Evolutionary conservation across 2,329 filamentous ascomycete genomes (phyloP), one percentile per base, ranked within the genome.

Genomic region (Penicillium sp.): DNA sequence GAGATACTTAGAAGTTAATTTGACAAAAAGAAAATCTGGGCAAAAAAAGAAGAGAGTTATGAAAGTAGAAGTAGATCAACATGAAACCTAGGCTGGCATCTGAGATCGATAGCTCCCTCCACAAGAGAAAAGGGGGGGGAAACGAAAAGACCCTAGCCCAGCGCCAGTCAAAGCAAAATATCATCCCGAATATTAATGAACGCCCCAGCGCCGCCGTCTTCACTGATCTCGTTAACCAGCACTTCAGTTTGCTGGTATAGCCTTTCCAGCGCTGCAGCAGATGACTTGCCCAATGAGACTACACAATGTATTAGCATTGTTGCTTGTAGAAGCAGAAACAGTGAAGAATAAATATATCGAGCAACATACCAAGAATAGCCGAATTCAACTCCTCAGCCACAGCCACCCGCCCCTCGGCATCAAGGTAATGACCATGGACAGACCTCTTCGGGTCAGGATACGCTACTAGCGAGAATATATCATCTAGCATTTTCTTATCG

Each of bases 331-430:
- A 11, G 30, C 30, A 14, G 30, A 33, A 33, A 33, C 30, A 33
- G 5, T 14, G 30, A 35, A 26, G 56, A 36, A 47, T n/a, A 45
- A 25, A 35, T 45, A 48, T 10, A 6, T 12, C 28, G 35, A 17
- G 22, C 38, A 55, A 56, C 86, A 77, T 78, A 96, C 91, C 86
- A 57, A 99, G 74, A 65, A 99, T 96, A 44, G 91, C 92, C 58
- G 90, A 90, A 73, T 97, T 97, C 54, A 99, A 79, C 73, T 96
- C 92, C 76, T 99, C 94, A 9, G 92, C 92, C 38, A 97, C 90
- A 17, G 85, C 81, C 17, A 87, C 84, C 41, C 94, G 81, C 1
- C 90, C 91, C 50, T 83, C 84, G 37, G 83, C 80, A 66, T 96
- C 90, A 55, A 99, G 78, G 57, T 97, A 77, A 68, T 90, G 88